phyloP scores from a whole-genome alignment of 257 asterid species.

The Ligustrum vulgare region DNA sequence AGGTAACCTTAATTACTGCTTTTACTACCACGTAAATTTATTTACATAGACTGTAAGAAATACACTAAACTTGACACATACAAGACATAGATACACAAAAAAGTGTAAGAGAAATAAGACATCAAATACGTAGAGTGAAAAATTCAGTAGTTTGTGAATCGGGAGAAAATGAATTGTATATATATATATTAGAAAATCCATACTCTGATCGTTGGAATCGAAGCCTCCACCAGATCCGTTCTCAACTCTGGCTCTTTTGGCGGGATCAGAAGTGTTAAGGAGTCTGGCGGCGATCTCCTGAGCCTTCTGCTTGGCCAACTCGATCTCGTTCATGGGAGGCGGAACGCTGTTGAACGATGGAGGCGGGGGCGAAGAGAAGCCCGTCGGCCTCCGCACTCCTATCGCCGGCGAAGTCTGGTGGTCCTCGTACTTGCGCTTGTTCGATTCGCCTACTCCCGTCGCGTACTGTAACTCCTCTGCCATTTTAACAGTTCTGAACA shows the following conservation, averaged over 20 bases:
- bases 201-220: slow-evolving; percentile 48
- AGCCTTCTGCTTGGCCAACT: slow-evolving; percentile 86
- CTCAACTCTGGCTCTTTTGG: slow-evolving; percentile 68
- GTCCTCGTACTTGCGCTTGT: slow-evolving; percentile 83
- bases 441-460: slow-evolving; percentile 43
- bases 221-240: slow-evolving; percentile 58
- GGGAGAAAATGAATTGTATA: neutral
- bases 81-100: neutral
- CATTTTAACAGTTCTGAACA: slow-evolving; percentile 31
- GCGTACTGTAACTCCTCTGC: slow-evolving; percentile 61
- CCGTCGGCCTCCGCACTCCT: slow-evolving; percentile 60
- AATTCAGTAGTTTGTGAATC: neutral
- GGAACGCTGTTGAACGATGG: slow-evolving; percentile 70
- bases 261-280: slow-evolving; percentile 59
- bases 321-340: slow-evolving; percentile 77
- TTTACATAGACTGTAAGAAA: neutral
- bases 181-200: slow-evolving; percentile 1
- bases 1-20: too few relatives aligned
- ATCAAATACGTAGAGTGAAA: too few relatives aligned
- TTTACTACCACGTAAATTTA: too few relatives aligned
- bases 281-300: slow-evolving; percentile 90
- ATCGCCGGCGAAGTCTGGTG: slow-evolving; percentile 51
- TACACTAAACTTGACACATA: neutral
- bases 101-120: neutral
- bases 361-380: slow-evolving; percentile 74